These are phyloP conservation scores for Psilocybe sp. DNA, from an alignment of 768 basidiomycete species.

Conservation along the genomic window DNA sequence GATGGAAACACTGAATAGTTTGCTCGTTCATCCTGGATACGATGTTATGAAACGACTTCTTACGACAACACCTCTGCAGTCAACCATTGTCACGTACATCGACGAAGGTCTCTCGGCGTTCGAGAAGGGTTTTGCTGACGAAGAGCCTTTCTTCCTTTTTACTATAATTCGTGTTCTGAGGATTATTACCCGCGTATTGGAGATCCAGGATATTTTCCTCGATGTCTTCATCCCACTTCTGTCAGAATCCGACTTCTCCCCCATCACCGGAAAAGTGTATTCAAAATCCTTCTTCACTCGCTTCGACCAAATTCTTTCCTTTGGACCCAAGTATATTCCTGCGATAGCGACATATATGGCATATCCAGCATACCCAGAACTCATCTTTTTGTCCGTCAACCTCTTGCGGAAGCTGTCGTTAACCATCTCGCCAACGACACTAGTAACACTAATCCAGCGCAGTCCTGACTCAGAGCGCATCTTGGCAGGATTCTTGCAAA, in stretches of 20 bases:
- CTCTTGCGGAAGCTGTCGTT: constrained; percentile 67
- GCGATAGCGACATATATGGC: constrained; percentile 80
- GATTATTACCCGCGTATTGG: constrained; percentile 77
- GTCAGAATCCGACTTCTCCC: constrained; percentile 50
- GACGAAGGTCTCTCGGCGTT: constrained; percentile 79
- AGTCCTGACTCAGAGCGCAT: constrained; percentile 86
- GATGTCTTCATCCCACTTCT: constrained; percentile 84
- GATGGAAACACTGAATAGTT: constrained; percentile 50
- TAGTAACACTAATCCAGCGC: constrained; percentile 76
- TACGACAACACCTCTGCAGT: constrained; percentile 68
- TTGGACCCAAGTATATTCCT: constrained; percentile 69
- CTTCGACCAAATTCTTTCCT: constrained; percentile 74
- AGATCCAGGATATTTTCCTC: constrained; percentile 86
- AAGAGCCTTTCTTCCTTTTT: constrained; percentile 67
- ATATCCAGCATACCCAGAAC: constrained; percentile 67
- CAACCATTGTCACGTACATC: constrained; percentile 72
- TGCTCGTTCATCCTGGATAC: constrained; percentile 81
- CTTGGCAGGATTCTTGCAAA: constrained; percentile 69
- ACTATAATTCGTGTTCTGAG: constrained; percentile 81
- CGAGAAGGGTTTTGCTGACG: constrained; percentile 64
- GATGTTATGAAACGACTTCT: constrained; percentile 80
- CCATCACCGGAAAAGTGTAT: constrained; percentile 52
- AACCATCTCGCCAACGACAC: constrained; percentile 64
- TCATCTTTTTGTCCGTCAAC: constrained; percentile 75
- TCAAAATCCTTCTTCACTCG: constrained; percentile 68